Base-by-base conservation (phyloP, 2,329 filamentous ascomycete species). In the Epicoccum nigrum region DNA sequence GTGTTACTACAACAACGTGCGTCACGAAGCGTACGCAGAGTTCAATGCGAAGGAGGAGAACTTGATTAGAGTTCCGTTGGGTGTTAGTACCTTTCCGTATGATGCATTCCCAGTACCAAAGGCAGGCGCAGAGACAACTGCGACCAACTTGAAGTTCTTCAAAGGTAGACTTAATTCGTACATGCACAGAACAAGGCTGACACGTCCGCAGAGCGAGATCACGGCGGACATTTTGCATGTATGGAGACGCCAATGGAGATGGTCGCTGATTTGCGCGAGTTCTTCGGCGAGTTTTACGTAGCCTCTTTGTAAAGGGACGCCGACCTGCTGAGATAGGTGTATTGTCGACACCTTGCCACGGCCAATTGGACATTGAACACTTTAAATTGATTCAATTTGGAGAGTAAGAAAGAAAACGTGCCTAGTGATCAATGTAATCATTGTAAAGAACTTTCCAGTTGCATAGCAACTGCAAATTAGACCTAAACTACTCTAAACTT, bases 1-100 rank as follows among this genome's bases (percentile, higher is more conserved):
- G 46, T 67, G 65, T 44, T 76, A 76, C 51, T 75, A 72, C 55
- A 70, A 74, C 39, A 76, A 76, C 38, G 66, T 71, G 1, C 58
- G 69, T 9, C 72, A 75, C 45, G 68, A 75, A 41, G 63, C 69
- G 25, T 76, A 74, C 47, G 71, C 71, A 1, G 64, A 65, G 16
- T 74, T 71, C 43, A 68, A 71, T 40, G 64, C 65, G 28, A 58
- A 65, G 49, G 56, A 59, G n/a, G 67, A 72, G 51, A 76, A 75
- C 33, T 45, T 62, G 8, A 75, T 76, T 33, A 68, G 63, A 17
- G 63, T 68, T 20, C 73, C 73, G 5, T 65, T 75, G 43, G 73
- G 72, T 1, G 73, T 74, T 38, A 73, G 68, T 11, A 71, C 65
- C 25, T 74, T 73, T 43, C 69, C 62, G 16, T 75, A 59, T 39